Base-by-base conservation (phyloP, 1,284 basidiomycete species). In the Sanghuangporus baumii region DNA sequence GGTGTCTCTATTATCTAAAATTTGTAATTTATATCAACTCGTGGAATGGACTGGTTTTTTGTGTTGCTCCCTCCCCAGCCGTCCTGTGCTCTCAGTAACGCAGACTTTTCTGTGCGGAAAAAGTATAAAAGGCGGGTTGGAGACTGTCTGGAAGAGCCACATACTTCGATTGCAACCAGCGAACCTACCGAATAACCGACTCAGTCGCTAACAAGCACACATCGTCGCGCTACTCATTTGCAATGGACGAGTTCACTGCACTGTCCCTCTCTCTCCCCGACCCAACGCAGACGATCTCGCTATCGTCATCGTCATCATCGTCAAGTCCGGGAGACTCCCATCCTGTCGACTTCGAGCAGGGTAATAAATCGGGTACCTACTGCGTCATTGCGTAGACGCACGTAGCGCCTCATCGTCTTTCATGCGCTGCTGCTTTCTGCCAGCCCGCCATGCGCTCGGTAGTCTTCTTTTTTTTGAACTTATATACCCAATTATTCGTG, bases 371-470 rank as follows among this genome's bases (percentile, higher is more conserved):
- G 14, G 55, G 61, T 8, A 55, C 48, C 3, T 57, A 51, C 57
- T 62, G 61, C 48, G 61, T 62, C 47, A 55, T 62, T 26, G 61
- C 61, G 43, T 61, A 34, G 47, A 23, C 59, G 31, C 55, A 41
- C 40, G 6, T 6, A 26, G 36, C 26, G 3, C 3, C 3, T 5
- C 26, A 31, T 31, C 5, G 5, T 31, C 26, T 31, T 31, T 31
- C 26, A 5, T 31, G 26, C 26, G 3, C 26, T 31, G 26, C 26
- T 31, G 23, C 26, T 31, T 31, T 1, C 26, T 31, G 26, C 26
- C 3, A 4, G 26, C 3, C 26, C 5, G 26, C 26, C 26, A 31
- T 31, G 26, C 26, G 3, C 26, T 31, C 26, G 26, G 26, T 31
- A 31, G 2, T 5, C 26, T 31, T 31, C 26, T 31, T 31, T 31